Evolutionary conservation across 371 early-diverging fungal genomes (phyloP).

Genomic region (Capniomyces stellatus): DNA sequence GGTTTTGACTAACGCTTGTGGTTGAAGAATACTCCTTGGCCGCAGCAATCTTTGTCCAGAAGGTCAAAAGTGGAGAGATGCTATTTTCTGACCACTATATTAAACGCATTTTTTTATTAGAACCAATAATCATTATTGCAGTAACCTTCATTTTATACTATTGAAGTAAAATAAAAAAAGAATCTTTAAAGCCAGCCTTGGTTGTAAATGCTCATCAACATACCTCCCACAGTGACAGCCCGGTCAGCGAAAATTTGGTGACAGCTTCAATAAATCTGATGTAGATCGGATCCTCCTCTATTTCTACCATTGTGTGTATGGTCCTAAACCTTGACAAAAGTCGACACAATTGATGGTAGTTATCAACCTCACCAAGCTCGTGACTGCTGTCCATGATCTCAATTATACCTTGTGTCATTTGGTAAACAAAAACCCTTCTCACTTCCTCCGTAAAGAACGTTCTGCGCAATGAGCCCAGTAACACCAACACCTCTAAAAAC

Average conservation of each 20-base stretch:
- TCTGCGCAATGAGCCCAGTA: constrained; percentile 59
- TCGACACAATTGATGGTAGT: constrained; percentile 72
- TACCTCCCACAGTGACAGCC: constrained; percentile 58
- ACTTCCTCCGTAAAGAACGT: constrained; percentile 62
- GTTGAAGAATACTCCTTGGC: background rate
- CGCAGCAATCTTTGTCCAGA: constrained; percentile 64
- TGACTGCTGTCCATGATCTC: constrained; percentile 40
- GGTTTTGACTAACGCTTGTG: background rate
- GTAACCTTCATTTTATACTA: background rate
- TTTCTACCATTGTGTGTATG: constrained; percentile 57
- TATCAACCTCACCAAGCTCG: constrained; percentile 50
- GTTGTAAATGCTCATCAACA: background rate
- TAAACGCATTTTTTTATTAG: background rate
- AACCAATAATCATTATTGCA: background rate
- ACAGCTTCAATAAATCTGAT: constrained; percentile 51
- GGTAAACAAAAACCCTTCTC: constrained; percentile 42
- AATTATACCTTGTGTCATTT: constrained; percentile 48
- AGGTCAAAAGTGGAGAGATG: constrained; percentile 53
- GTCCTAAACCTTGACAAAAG: constrained; percentile 62
- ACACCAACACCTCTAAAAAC: constrained; percentile 67
- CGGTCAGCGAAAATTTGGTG: constrained; percentile 53
- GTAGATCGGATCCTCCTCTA: constrained; percentile 47
- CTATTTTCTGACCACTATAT: constrained; percentile 58
- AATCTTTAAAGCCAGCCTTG: background rate
- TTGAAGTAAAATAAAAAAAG: background rate